phyloP scores from a whole-genome alignment of 108 stramenopile species.

The Pseudonitzschia multistriata region DNA sequence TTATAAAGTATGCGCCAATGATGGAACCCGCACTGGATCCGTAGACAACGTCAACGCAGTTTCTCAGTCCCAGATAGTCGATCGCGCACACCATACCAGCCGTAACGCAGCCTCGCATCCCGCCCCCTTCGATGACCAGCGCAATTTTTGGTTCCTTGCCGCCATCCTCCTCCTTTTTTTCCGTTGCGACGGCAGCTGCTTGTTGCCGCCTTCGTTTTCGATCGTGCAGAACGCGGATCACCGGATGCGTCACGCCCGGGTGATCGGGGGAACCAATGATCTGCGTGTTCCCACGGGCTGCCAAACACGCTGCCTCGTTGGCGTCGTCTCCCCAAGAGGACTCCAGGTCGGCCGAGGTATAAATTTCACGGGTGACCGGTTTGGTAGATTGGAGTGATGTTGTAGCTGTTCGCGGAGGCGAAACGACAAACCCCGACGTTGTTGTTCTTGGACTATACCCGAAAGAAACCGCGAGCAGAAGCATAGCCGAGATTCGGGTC shows the following conservation, averaged over 20 bases:
- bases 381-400: neutral
- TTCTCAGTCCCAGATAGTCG: conserved; percentile 79
- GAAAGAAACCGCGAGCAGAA: neutral
- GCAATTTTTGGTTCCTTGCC: conserved; percentile 68
- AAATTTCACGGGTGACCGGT: neutral
- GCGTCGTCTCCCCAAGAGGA: neutral
- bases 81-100: conserved; percentile 93
- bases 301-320: conserved; percentile 20
- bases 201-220: conserved; percentile 22
- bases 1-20: conserved; percentile 88
- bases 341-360: neutral
- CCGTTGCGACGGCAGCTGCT: neutral
- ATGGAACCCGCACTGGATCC: conserved; percentile 88
- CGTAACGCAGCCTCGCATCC: conserved; percentile 97
- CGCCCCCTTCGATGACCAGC: conserved; percentile 92
- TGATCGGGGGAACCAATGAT: conserved; percentile 61
- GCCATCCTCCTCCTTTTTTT: conserved; percentile 11
- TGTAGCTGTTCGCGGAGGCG: neutral
- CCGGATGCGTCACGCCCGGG: conserved; percentile 68
- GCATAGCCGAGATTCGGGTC: neutral
- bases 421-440: neutral
- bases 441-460: neutral
- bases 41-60: conserved; percentile 88
- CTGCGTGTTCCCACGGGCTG: conserved; percentile 75
- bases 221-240: conserved; percentile 65